phyloP scores from a whole-genome alignment of 257 asterid genomes.

The Petunia axillaris region DNA sequence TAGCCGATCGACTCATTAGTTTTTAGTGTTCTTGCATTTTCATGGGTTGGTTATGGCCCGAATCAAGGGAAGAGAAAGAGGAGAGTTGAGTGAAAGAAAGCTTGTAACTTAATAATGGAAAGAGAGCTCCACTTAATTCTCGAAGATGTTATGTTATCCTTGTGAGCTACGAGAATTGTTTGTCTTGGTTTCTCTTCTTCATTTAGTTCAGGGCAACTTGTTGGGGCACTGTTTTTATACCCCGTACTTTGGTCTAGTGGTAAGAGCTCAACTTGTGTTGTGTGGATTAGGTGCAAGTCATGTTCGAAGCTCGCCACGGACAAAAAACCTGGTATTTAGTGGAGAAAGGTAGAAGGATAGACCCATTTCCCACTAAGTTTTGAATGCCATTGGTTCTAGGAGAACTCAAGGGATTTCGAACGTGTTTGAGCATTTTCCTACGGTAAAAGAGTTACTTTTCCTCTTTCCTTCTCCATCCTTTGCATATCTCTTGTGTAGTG shows the following conservation, averaged over 20 bases:
- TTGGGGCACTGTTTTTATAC: too few species aligned
- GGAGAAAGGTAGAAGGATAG: too few species aligned
- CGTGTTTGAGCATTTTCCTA: conserved; percentile 11
- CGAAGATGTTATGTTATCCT: neutral
- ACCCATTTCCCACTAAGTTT: too few species aligned
- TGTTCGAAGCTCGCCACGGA: too few species aligned
- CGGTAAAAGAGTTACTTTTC: neutral
- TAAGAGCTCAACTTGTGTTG: too few species aligned
- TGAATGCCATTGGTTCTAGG: too few species aligned
- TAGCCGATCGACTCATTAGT: neutral
- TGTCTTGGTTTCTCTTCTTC: neutral
- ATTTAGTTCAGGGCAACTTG: neutral
- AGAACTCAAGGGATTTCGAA: too few species aligned
- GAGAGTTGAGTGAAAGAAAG: neutral
- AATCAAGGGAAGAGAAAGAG: neutral
- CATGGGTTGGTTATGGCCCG: neutral
- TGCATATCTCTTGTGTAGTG: neutral
- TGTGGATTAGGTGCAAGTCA: too few species aligned
- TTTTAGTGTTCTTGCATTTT: neutral
- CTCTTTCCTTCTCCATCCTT: neutral
- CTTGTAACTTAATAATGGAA: neutral
- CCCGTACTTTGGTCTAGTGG: too few species aligned
- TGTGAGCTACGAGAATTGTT: neutral
- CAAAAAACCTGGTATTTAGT: too few species aligned
- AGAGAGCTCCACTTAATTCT: neutral